Conservation (phyloP, 2,329 filamentous ascomycete species). For the Nothomitra cinnamomea region DNA sequence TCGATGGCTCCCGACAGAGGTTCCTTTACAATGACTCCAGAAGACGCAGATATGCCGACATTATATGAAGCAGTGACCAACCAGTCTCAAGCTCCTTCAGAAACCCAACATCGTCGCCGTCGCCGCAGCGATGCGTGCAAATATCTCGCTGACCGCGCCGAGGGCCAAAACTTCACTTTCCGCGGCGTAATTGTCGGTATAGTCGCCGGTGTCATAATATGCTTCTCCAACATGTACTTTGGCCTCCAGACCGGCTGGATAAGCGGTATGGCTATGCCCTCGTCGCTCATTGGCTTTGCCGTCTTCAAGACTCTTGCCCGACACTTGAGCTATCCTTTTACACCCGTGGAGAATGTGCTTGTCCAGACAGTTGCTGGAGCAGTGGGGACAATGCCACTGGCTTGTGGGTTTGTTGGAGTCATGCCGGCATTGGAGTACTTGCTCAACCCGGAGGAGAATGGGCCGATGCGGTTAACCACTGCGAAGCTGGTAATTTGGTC, state of each 20-base stretch:
- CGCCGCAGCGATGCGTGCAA: slow-evolving; percentile 3
- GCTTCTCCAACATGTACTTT: slow-evolving; percentile 97
- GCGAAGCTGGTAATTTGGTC: slow-evolving; percentile 80
- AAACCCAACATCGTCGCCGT: background rate
- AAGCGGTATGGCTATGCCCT: slow-evolving; percentile 90
- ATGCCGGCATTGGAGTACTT: slow-evolving; percentile 85
- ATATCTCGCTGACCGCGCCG: slow-evolving; percentile 16
- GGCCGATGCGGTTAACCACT: slow-evolving; percentile 53
- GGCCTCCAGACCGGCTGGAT: slow-evolving; percentile 83
- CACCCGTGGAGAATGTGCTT: slow-evolving; percentile 88
- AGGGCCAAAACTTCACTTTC: slow-evolving; percentile 60
- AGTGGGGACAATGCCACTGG: slow-evolving; percentile 91
- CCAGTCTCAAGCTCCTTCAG: background rate
- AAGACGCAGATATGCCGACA: background rate
- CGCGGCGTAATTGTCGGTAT: slow-evolving; percentile 68
- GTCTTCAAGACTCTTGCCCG: slow-evolving; percentile 69
- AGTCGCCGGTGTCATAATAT: slow-evolving; percentile 74
- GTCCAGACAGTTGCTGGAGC: slow-evolving; percentile 91
- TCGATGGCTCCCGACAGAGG: background rate
- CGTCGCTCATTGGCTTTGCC: slow-evolving; percentile 83
- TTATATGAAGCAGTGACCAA: background rate
- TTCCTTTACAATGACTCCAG: background rate
- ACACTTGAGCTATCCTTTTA: slow-evolving; percentile 65
- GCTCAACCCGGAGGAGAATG: slow-evolving; percentile 58
- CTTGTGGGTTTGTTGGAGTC: slow-evolving; percentile 89